These are phyloP conservation scores for Cyclostephanos invisitatus DNA, from an alignment of 108 stramenopile species.

Conservation along the genomic window DNA sequence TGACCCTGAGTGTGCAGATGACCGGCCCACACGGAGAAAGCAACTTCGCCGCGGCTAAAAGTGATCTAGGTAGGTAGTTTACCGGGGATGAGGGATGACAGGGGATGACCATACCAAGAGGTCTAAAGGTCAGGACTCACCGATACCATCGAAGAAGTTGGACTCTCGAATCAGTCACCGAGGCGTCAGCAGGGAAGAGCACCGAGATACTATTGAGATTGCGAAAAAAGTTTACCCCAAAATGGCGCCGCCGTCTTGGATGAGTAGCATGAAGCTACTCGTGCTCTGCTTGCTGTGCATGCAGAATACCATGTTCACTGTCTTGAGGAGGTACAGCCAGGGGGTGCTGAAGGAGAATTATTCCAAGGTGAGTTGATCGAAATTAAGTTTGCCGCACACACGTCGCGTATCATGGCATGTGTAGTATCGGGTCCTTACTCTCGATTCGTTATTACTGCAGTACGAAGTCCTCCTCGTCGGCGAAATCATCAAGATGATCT, in stretches of 20 bases:
- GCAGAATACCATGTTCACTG: conserved; percentile 87
- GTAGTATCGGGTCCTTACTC: neutral
- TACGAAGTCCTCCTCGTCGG: conserved; percentile 81
- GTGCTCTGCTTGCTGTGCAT: conserved; percentile 76
- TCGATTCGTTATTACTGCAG: conserved; percentile 20
- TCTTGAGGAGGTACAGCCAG: conserved; percentile 83
- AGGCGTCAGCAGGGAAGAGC: neutral
- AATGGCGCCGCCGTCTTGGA: conserved; percentile 27
- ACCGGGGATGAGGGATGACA: no score
- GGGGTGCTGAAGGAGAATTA: conserved; percentile 82
- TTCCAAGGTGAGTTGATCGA: conserved; percentile 65
- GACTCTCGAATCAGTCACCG: no score
- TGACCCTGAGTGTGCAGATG: no score
- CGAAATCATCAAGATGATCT: conserved; percentile 80
- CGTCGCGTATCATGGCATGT: conserved; percentile 1
- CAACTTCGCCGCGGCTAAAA: no score
- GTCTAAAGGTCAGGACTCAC: no score
- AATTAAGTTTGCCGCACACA: conserved; percentile 34
- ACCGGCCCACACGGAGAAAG: no score
- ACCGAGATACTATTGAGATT: conserved; percentile 8
- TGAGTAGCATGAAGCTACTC: conserved; percentile 68
- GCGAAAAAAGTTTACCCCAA: conserved; percentile 25
- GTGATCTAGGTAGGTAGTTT: no score
- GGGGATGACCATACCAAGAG: no score
- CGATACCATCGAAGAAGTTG: no score